Evolutionary conservation across 2,329 filamentous ascomycete genomes (phyloP), one percentile per base, ranked within the genome.

Genomic region (Aschersonia sp.): DNA sequence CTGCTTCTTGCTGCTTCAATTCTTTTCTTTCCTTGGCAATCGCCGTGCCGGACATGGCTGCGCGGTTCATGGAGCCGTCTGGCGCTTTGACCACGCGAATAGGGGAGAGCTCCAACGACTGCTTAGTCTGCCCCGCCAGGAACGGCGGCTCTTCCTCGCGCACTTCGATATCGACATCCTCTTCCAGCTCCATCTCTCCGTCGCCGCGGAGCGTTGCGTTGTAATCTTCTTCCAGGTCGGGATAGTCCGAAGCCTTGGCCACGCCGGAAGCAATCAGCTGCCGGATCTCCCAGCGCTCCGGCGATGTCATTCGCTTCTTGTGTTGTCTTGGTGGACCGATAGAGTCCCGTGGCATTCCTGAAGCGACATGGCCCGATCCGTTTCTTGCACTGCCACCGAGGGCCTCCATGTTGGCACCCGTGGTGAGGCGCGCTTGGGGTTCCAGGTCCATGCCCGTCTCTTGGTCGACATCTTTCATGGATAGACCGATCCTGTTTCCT

Each of bases 391-490:
- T 66, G 5, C 83, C 82, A 48, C 89, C 84, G 5, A 97, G 67
- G 2, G 79, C 79, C 59, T 90, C 82, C 72, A 84, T 84, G 57
- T 98, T 98, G 9, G 92, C 92, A 6, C 92, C 92, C 1, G 90
- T 92, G 32, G 84, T 81, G 58, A 97, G 77, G 44, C 84, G 75
- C 49, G 77, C 76, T 52, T 89, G 81, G 0, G 89, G 87, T 32
- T 83, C 79, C 40, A 95, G 68, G 58, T 98, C 92, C 58, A 79
- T 76, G 5, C 92, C 92, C 4, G 85, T 89, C 32, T 78, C 75
- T 62, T 98, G 92, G 56, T 98, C 90, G 12, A 95, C 89, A 51
- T 95, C 90, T 59, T 95, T 95, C 89, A 98, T 95, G 0, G 89
- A 95, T 5, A 98, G 68, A 0, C 88, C 89, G 56, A 97, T 82